A percentile compares a stretch with the other conserved stretches of the same genome.
Evolutionary conservation across 805 yeast genomes (phyloP).

Genomic region (Ogataea pignaliae): DNA sequence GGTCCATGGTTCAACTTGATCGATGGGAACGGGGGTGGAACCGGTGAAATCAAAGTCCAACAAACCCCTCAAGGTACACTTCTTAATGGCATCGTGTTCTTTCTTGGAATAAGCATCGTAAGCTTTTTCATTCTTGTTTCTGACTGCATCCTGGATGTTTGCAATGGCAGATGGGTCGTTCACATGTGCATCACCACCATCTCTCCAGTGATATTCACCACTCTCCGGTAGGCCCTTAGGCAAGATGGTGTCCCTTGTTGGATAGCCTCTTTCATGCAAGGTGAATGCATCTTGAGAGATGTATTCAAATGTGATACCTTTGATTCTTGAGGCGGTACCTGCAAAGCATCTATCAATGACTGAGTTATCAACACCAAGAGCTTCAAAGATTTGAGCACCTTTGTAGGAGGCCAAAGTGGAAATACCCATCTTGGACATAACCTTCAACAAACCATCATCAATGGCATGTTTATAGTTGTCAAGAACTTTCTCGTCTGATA

Average conservation of each 20-base stretch:
- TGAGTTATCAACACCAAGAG: slow-evolving; percentile 90
- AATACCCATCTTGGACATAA: slow-evolving; percentile 99
- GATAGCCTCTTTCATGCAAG: slow-evolving; percentile 88
- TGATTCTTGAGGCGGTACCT: slow-evolving; percentile 95
- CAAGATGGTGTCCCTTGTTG: slow-evolving; percentile 64
- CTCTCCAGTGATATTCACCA: slow-evolving; percentile 98
- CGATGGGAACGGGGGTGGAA: slow-evolving; percentile 79
- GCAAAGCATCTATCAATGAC: slow-evolving; percentile 94
- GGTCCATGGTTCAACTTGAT: slow-evolving; percentile 99
- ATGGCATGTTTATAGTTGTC: slow-evolving; percentile 79
- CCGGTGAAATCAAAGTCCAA: slow-evolving; percentile 81
- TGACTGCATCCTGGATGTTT: slow-evolving; percentile 94
- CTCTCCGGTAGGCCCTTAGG: slow-evolving; percentile 82
- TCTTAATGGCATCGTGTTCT: slow-evolving; percentile 86
- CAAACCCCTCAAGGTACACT: slow-evolving; percentile 91
- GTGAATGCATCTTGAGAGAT: slow-evolving; percentile 96
- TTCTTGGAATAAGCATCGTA: slow-evolving; percentile 85
- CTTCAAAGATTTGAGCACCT: slow-evolving; percentile 98
- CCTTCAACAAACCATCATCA: slow-evolving; percentile 90
- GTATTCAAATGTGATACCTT: slow-evolving; percentile 92
- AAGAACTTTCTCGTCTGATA: slow-evolving; percentile 57
- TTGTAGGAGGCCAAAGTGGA: slow-evolving; percentile 97
- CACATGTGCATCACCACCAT: slow-evolving; percentile 94
- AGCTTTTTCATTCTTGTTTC: slow-evolving; percentile 91
- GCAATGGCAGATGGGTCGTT: slow-evolving; percentile 96